These are phyloP conservation scores for Penicillium glabrum DNA, from an alignment of 2,329 filamentous ascomycete species.

Conservation along the genomic window DNA sequence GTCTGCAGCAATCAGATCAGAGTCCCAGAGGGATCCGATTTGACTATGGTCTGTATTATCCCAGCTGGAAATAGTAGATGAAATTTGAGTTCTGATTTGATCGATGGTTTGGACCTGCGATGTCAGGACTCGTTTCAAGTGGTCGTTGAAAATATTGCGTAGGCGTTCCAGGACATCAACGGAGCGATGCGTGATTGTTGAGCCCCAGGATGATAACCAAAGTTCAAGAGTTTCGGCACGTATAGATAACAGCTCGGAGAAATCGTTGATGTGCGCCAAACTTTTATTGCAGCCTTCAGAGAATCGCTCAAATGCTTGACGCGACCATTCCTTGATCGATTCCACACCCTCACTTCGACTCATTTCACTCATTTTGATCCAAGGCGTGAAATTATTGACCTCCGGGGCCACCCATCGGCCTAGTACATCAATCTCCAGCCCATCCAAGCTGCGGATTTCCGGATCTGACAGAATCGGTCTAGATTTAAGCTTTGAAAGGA, in stretches of 20 bases:
- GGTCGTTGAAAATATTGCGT: slow-evolving; percentile 66
- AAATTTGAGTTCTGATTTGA: slow-evolving; percentile 64
- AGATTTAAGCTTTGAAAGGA: slow-evolving; percentile 67
- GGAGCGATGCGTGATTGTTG: slow-evolving; percentile 52
- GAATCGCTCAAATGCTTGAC: slow-evolving; percentile 59
- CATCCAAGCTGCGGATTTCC: slow-evolving; percentile 64
- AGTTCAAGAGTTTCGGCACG: slow-evolving; percentile 69
- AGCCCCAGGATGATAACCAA: slow-evolving; percentile 71
- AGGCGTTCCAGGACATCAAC: slow-evolving; percentile 68
- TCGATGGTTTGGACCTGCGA: slow-evolving; percentile 64
- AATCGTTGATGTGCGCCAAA: slow-evolving; percentile 61
- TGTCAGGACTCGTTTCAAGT: slow-evolving; percentile 64
- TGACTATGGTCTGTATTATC: slow-evolving; percentile 53
- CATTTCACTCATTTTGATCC: slow-evolving; percentile 78
- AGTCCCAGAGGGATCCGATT: slow-evolving; percentile 66
- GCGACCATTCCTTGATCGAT: slow-evolving; percentile 65
- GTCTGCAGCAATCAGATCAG: slow-evolving; percentile 63
- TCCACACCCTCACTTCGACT: slow-evolving; percentile 60
- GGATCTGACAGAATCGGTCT: slow-evolving; percentile 71
- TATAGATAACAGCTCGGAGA: slow-evolving; percentile 68
- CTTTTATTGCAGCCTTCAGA: slow-evolving; percentile 62
- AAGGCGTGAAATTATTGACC: slow-evolving; percentile 81
- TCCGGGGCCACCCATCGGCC: slow-evolving; percentile 79
- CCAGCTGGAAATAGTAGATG: slow-evolving; percentile 63
- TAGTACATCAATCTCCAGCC: slow-evolving; percentile 74